Evolutionary conservation across 1,139 yeast species (phyloP), one percentile per base, ranked within the genome.

Genomic region (Yamadazyma friedrichii): DNA sequence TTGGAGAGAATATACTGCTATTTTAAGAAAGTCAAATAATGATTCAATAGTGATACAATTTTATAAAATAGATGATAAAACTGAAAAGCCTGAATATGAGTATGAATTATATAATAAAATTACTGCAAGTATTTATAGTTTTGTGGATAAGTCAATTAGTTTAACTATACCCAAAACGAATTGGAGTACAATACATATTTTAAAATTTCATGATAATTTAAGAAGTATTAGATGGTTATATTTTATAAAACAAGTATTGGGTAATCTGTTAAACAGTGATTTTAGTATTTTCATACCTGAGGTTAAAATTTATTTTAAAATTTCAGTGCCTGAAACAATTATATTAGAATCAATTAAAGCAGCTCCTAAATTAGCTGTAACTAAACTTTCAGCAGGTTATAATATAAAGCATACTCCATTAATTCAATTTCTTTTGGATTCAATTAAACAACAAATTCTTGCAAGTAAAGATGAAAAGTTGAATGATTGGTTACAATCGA

Each of bases 1-100:
- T 35, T 88, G 96, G 93, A 77, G 74, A 44, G 96, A 88, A 55
- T 84, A 79, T 54, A 62, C 78, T 27, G 82, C 84, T 1, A 86
- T 84, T 3, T 78, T 84, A 0, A 64, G 93, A 43, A 76, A 78
- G 33, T 77, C 85, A 0, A 79, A 77, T 20, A 62, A 70, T 42
- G 64, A 61, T 2, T 87, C 89, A 0, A 56, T 87, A 1, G 59
- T 68, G 2, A 49, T 88, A 1, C 91, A 87, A 52, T 77, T 88
- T 44, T 83, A 80, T 58, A 76, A 75, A 24, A 58, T 65, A 2
- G 62, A 78, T 34, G 64, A 66, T 12, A 15, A 30, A 12, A 26
- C 29, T n/a, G 42, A 36, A 24, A 53, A 53, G 26, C 67, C 70
- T 0, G 62, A 56, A 1, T 49, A 53, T 25, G 51, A 56, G 24